phyloP scores from a whole-genome alignment of 2,329 filamentous ascomycete genomes.

The Nemania serpens region DNA sequence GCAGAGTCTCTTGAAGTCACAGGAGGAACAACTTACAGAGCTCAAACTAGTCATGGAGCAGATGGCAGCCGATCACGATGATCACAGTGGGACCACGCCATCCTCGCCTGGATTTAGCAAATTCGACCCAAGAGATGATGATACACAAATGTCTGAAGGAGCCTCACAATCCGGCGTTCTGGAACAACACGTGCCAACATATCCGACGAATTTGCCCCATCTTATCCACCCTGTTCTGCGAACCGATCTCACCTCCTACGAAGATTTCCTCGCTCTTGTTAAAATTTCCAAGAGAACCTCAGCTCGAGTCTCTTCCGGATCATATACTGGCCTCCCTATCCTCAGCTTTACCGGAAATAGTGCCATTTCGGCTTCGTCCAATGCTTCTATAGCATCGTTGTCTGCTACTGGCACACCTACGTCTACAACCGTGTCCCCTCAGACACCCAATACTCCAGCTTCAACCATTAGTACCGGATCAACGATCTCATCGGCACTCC shows the following conservation, averaged over 20 bases:
- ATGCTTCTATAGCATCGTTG: slow-evolving; percentile 64
- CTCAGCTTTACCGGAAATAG: slow-evolving; percentile 53
- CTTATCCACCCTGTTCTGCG: slow-evolving; percentile 83
- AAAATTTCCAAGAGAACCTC: slow-evolving; percentile 66
- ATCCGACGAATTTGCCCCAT: slow-evolving; percentile 76
- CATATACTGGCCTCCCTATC: slow-evolving; percentile 66
- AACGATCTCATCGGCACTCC: slow-evolving; percentile 42
- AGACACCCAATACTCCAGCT: slow-evolving; percentile 62
- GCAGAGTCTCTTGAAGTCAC: slow-evolving; percentile 80
- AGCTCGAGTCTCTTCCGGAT: slow-evolving; percentile 70
- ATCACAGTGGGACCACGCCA: slow-evolving; percentile 74
- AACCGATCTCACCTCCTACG: slow-evolving; percentile 78
- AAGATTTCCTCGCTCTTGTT: slow-evolving; percentile 82
- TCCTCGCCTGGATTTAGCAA: slow-evolving; percentile 79
- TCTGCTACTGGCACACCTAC: slow-evolving; percentile 51
- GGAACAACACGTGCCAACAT: slow-evolving; percentile 56
- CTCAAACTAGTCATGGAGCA: slow-evolving; percentile 92
- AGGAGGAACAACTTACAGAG: slow-evolving; percentile 90
- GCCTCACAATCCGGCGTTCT: slow-evolving; percentile 45
- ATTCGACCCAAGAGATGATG: slow-evolving; percentile 63
- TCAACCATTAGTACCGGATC: slow-evolving; percentile 55
- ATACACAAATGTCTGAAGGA: slow-evolving; percentile 45
- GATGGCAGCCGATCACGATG: slow-evolving; percentile 75
- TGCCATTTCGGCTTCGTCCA: slow-evolving; percentile 57
- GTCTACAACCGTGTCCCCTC: slow-evolving; percentile 57